phyloP scores from a whole-genome alignment of 495 filamentous ascomycete genomes.

The Schizothecium vesticola region DNA sequence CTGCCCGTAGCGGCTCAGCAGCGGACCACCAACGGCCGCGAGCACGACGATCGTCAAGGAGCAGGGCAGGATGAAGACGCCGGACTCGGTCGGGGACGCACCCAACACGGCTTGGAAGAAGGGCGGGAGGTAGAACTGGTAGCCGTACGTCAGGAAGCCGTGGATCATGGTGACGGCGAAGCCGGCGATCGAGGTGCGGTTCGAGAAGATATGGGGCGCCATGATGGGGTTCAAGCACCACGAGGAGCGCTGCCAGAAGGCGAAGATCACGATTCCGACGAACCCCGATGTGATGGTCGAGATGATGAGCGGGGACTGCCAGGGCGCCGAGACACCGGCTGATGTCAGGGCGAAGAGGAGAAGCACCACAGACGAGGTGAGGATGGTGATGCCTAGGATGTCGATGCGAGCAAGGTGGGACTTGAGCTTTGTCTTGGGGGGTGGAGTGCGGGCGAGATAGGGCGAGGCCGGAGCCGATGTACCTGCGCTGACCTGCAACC shows the following conservation, averaged over 20 bases:
- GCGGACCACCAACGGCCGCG: conserved; percentile 31
- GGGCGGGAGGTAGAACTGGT: conserved; percentile 44
- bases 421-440: neutral
- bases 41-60: conserved; percentile 35
- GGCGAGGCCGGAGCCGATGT: neutral
- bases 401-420: conserved; percentile 23
- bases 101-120: conserved; percentile 44
- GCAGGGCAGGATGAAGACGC: conserved; percentile 42
- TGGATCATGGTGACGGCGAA: conserved; percentile 25
- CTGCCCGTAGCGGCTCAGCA: conserved; percentile 39
- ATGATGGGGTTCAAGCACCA: conserved; percentile 30
- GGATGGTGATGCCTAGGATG: conserved; percentile 24
- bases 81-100: conserved; percentile 32
- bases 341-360: conserved; percentile 30
- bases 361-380: conserved; percentile 28
- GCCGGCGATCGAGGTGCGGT: conserved; percentile 30
- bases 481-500: conserved; percentile 24
- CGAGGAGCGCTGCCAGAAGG: conserved; percentile 23
- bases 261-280: conserved; percentile 22
- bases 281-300: conserved; percentile 16
- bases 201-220: conserved; percentile 31
- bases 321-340: conserved; percentile 24
- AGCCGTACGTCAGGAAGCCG: conserved; percentile 32
- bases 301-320: conserved; percentile 23
- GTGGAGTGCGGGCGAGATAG: neutral